Base-by-base conservation (phyloP, 768 basidiomycete genomes). In the Daedalea quercina region DNA sequence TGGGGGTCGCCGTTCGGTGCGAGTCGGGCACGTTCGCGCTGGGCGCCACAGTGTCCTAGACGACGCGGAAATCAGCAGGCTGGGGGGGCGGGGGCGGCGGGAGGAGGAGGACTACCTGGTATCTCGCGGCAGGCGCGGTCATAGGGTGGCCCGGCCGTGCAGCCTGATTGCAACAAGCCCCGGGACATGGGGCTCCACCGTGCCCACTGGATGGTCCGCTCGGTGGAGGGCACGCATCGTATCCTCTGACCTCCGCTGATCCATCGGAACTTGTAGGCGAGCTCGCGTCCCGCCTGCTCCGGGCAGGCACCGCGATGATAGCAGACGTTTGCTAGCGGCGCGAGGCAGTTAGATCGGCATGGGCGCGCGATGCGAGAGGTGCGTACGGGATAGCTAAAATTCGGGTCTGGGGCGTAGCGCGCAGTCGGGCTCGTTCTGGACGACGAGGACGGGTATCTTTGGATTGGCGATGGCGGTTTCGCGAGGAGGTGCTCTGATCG, bases 51-150 rank as follows among this genome's bases (percentile, higher is more conserved):
- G 33, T 46, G 24, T 59, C 55, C 28, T 31, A 11, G 28, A 13
- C 56, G 55, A 37, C 47, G 24, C 3, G 41, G 54, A 52, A 6
- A 52, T 56, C 33, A 56, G 47, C 9, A 55, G 54, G 19, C 54
- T 50, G 2, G 55, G 44, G 3, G n/a, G n/a, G n/a, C n/a, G n/a
- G n/a, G n/a, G n/a, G n/a, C n/a, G n/a, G n/a, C n/a, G n/a, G n/a
- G n/a, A n/a, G n/a, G n/a, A n/a, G n/a, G n/a, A n/a, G n/a, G n/a
- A n/a, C n/a, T n/a, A n/a, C 11, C 28, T 31, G 28, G 11, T 31
- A 31, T 4, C 28, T 31, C 28, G 28, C n/a, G n/a, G n/a, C 28
- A 31, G 28, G 11, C 11, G 28, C 11, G 28, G 28, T 11, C 11
- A 11, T 31, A 31, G 28, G 11, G 28, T 6, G 28, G 28, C 28